A percentile compares a stretch with the other conserved stretches of the same genome.
Evolutionary conservation across 2,329 filamentous ascomycete genomes (phyloP).

Genomic region (Ceratocystis alfenasii): DNA sequence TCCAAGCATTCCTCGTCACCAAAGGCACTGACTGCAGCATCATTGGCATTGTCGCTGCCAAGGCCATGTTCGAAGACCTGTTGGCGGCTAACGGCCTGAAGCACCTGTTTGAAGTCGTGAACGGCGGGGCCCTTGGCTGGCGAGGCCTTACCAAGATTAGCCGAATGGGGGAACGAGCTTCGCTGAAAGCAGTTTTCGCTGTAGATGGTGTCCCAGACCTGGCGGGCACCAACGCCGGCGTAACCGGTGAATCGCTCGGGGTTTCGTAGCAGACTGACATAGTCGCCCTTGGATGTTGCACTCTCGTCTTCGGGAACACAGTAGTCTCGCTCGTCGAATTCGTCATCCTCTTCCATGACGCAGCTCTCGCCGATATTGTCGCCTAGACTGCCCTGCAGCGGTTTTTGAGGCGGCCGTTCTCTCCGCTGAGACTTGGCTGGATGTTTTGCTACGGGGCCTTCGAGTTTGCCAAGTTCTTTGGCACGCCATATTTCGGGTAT

Average conservation of each 20-base stretch:
- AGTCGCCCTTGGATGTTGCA: slow-evolving; percentile 76
- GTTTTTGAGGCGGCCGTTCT: slow-evolving; percentile 53
- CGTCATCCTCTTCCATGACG: slow-evolving; percentile 93
- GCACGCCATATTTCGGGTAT: slow-evolving; percentile 86
- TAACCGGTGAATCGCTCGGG: slow-evolving; percentile 72
- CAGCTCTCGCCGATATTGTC: slow-evolving; percentile 87
- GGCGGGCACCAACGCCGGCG: slow-evolving; percentile 66
- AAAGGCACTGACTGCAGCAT: slow-evolving; percentile 55
- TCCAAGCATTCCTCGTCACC: slow-evolving; percentile 87
- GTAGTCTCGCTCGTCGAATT: slow-evolving; percentile 93
- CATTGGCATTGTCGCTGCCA: slow-evolving; percentile 37
- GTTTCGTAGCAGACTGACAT: slow-evolving; percentile 26
- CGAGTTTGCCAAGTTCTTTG: slow-evolving; percentile 79
- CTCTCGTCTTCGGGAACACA: slow-evolving; percentile 93
- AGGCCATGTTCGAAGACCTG: slow-evolving; percentile 47
- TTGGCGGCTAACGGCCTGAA: slow-evolving; percentile 48
- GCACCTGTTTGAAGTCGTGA: slow-evolving; percentile 49
- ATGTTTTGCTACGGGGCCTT: slow-evolving; percentile 83
- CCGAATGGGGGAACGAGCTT: slow-evolving; percentile 50
- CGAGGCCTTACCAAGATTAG: slow-evolving; percentile 38
- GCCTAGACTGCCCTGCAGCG: slow-evolving; percentile 71
- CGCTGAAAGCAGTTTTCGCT: slow-evolving; percentile 88
- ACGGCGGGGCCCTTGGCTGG: slow-evolving; percentile 40
- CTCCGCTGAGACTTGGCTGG: slow-evolving; percentile 63
- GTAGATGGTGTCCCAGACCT: slow-evolving; percentile 96